Evolutionary conservation across 768 basidiomycete genomes (phyloP).

Genomic region (Podaxis sp.): DNA sequence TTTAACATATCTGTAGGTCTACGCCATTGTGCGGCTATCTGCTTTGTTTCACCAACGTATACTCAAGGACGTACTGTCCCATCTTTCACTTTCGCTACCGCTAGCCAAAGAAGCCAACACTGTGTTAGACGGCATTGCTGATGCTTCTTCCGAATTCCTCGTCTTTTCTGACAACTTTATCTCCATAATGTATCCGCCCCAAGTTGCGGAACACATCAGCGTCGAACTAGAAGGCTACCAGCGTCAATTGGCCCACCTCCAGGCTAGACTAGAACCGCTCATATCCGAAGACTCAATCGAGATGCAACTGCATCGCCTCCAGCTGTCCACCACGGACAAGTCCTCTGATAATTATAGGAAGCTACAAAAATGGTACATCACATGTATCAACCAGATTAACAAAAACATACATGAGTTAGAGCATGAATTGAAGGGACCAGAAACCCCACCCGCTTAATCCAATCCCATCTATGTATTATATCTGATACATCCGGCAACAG

Average conservation of each 20-base stretch:
- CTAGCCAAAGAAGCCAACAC: slow-evolving; percentile 22
- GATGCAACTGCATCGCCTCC: slow-evolving; percentile 29
- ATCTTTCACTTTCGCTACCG: slow-evolving; percentile 19
- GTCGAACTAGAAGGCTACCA: slow-evolving; percentile 39
- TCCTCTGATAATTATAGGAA: slow-evolving; percentile 28
- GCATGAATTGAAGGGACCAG: slow-evolving; percentile 6
- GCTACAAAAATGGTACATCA: slow-evolving; percentile 58
- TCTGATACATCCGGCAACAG: slow-evolving; percentile 1
- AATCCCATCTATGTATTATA: neutral
- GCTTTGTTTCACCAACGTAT: slow-evolving; percentile 65
- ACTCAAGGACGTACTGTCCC: slow-evolving; percentile 46
- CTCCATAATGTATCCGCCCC: slow-evolving; percentile 65
- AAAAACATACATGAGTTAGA: slow-evolving; percentile 35
- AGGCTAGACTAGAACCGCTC: slow-evolving; percentile 26
- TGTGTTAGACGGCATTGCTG: slow-evolving; percentile 50
- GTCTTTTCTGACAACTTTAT: slow-evolving; percentile 65
- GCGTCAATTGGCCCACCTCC: slow-evolving; percentile 37
- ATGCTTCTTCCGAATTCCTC: slow-evolving; percentile 51
- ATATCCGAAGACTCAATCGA: slow-evolving; percentile 26
- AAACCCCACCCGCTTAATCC: neutral
- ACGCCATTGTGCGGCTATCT: slow-evolving; percentile 57
- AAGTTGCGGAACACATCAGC: slow-evolving; percentile 44
- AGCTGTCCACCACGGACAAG: slow-evolving; percentile 23
- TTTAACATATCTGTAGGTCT: slow-evolving; percentile 42
- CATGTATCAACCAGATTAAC: slow-evolving; percentile 63